Evolutionary conservation across 2,329 filamentous ascomycete genomes (phyloP), one percentile per base, ranked within the genome.

Genomic region (Ophiostoma australiae): DNA sequence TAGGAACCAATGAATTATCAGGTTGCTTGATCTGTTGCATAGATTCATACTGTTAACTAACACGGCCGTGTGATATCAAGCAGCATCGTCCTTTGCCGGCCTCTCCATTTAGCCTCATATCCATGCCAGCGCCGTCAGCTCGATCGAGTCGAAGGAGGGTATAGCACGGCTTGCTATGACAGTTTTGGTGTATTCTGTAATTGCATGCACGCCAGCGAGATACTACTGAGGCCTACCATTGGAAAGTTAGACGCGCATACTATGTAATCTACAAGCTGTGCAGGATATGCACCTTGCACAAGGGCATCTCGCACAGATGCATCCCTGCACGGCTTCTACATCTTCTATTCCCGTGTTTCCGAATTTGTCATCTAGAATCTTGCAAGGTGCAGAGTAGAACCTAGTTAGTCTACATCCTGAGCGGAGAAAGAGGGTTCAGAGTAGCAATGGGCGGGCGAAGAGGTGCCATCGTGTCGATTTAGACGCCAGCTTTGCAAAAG

Each of bases 381-480:
- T 17, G 17, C 52, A 27, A 58, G 23, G 27, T 58, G n/a, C 23
- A 27, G 44, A n/a, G 15, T 13, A 27, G 10, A 17, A 27, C 17
- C n/a, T 58, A 27, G n/a, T 23, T 13, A 58, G 11, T 58, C n/a
- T 58, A 58, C 23, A 33, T 33, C 13, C 15, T 13, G 58, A 63
- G 58, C 58, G 58, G 58, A 63, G 58, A 63, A 33, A 4, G 58
- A 33, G 15, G 27, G 23, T 20, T 33, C 27, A 63, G 27, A 33
- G 58, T 63, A 3, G 27, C 23, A 63, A 33, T 20, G 58, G 27
- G 27, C 23, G 27, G 27, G 23, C 58, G 20, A 33, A 63, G 58
- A 63, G 58, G 52, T 58, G 11, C 27, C 52, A 58, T 58, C 52
- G 52, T 63, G n/a, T 63, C 58, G 52, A 63, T 31, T 31, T 63